Conservation (phyloP, 2,329 filamentous ascomycete species). For the Teratosphaeria pseudoeucalypti region DNA sequence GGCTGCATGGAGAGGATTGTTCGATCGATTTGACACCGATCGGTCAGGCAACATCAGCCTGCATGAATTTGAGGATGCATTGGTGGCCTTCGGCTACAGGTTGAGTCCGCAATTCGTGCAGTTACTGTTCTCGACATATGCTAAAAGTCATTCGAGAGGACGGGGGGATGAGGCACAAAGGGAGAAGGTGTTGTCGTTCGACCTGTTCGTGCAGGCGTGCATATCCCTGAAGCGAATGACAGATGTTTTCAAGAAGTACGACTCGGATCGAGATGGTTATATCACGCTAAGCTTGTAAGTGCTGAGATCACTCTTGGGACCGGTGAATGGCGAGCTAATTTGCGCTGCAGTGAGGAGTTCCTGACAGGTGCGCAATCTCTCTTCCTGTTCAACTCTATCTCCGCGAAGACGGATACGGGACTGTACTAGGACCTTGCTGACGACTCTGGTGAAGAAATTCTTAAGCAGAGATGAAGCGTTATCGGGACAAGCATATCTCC, state of each 20-base stretch:
- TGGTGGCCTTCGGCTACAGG: constrained; percentile 85
- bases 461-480: constrained; percentile 10
- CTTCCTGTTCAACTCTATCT: constrained; percentile 45
- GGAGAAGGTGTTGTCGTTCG: constrained; percentile 50
- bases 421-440: constrained; percentile 31
- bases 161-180: constrained; percentile 27
- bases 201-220: constrained; percentile 94
- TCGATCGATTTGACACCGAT: constrained; percentile 46
- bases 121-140: constrained; percentile 79
- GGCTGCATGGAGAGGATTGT: constrained; percentile 84
- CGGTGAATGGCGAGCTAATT: constrained; percentile 6
- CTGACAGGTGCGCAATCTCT: constrained; percentile 46
- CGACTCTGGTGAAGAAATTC: constrained; percentile 9
- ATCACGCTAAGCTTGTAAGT: constrained; percentile 48
- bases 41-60: constrained; percentile 76
- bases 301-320: not conserved
- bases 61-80: constrained; percentile 77
- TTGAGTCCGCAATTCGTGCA: constrained; percentile 75
- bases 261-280: constrained; percentile 90
- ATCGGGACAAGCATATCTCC: not conserved
- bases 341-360: constrained; percentile 39
- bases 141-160: constrained; percentile 35
- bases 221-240: constrained; percentile 98
- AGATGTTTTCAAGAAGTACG: constrained; percentile 98
- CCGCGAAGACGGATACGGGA: constrained; percentile 40